Conservation (phyloP, 2,329 filamentous ascomycete species). For the Fusarium albosuccineum region DNA sequence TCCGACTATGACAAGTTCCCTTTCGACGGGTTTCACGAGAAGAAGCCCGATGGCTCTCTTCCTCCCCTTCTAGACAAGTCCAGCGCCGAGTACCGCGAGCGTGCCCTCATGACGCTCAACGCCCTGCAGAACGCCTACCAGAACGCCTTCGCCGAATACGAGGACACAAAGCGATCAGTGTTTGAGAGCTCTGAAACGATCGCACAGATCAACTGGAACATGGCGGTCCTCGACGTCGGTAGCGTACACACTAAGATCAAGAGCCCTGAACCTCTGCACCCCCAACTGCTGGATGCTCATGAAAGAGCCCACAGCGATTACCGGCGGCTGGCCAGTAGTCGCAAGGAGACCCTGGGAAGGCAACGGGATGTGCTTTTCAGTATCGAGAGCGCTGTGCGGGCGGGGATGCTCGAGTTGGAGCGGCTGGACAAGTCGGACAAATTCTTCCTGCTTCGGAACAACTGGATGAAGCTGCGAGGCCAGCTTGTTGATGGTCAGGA, state of each 20-base stretch:
- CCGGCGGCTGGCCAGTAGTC: no score
- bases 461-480: slow-evolving; percentile 3
- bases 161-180: neutral
- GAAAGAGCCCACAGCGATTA: neutral
- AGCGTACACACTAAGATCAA: neutral
- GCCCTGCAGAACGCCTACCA: slow-evolving; percentile 15
- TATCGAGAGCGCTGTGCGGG: slow-evolving; percentile 7
- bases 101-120: slow-evolving; percentile 11
- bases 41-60: no score
- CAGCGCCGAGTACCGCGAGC: slow-evolving; percentile 24
- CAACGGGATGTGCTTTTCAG: neutral
- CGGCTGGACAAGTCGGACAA: slow-evolving; percentile 16
- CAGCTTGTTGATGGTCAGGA: neutral
- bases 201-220: slow-evolving; percentile 25
- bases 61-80: slow-evolving; percentile 12
- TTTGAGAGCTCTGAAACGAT: slow-evolving; percentile 5
- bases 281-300: no score
- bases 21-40: no score
- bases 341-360: neutral
- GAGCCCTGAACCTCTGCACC: neutral
- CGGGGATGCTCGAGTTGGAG: slow-evolving; percentile 24
- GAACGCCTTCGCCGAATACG: slow-evolving; percentile 8
- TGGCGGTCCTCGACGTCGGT: slow-evolving; percentile 15
- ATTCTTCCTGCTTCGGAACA: slow-evolving; percentile 22
- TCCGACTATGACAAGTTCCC: no score